These are phyloP conservation scores for Amanita subjunquillea DNA, from an alignment of 768 basidiomycete species.

Conservation along the genomic window DNA sequence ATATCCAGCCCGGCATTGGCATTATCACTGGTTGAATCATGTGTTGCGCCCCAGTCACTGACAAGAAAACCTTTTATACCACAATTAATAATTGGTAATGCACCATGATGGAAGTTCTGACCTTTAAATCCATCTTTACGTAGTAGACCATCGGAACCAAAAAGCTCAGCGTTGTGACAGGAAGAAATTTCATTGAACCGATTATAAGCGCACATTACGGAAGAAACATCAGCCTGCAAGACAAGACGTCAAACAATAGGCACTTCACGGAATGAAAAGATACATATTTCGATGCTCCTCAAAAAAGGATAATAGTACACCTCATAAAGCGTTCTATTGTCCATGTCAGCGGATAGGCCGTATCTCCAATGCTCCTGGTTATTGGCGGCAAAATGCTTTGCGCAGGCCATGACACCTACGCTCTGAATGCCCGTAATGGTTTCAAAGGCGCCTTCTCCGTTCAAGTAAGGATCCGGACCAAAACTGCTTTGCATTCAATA, in stretches of 20 bases:
- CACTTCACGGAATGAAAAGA: not conserved
- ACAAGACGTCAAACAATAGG: not conserved
- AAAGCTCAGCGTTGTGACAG: conserved; percentile 45
- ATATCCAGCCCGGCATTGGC: conserved; percentile 40
- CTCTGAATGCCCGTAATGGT: conserved; percentile 41
- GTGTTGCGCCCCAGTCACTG: conserved; percentile 44
- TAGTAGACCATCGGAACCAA: conserved; percentile 31
- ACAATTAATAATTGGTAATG: not conserved
- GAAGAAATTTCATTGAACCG: conserved; percentile 51
- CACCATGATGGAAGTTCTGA: conserved; percentile 5
- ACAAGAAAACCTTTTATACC: conserved; percentile 29
- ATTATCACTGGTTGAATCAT: conserved; percentile 34
- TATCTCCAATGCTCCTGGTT: conserved; percentile 31
- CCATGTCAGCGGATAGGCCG: conserved; percentile 22
- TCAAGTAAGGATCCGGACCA: conserved; percentile 43
- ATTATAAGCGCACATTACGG: conserved; percentile 46
- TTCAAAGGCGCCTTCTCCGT: conserved; percentile 40
- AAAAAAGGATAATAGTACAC: conserved; percentile 38
- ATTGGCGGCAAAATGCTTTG: conserved; percentile 31
- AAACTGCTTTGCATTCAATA: conserved; percentile 13
- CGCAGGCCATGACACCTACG: conserved; percentile 39
- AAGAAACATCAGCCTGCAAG: conserved; percentile 34
- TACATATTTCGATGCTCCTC: conserved; percentile 34
- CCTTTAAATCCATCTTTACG: conserved; percentile 34
- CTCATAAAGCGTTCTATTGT: conserved; percentile 39